phyloP scores from a whole-genome alignment of 345 rosid species.

The Isatis tinctoria region DNA sequence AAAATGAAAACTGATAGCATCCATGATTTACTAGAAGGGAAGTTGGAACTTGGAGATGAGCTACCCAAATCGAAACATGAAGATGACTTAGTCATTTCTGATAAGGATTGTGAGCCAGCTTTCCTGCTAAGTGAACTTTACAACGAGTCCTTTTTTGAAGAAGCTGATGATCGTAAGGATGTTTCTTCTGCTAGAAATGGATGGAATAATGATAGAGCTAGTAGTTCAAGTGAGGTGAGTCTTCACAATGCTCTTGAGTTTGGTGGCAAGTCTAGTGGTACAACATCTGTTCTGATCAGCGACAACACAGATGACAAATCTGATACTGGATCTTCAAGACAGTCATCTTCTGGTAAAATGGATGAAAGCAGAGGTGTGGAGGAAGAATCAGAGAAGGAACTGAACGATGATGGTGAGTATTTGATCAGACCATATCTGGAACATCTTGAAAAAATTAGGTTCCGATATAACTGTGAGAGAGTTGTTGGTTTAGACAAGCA shows the following conservation, averaged over 20 bases:
- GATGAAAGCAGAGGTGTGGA: conserved; percentile 57
- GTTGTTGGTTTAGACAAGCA: conserved; percentile 96
- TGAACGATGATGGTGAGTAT: conserved; percentile 93
- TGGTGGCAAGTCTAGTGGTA: conserved; percentile 71
- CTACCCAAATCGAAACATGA: conserved; percentile 49
- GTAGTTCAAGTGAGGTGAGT: conserved; percentile 87
- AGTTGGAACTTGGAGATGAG: conserved; percentile 73
- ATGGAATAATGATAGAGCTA: conserved; percentile 79
- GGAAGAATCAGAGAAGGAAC: conserved; percentile 78
- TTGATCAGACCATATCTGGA: conserved; percentile 95
- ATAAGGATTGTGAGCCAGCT: conserved; percentile 57
- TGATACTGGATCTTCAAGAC: conserved; percentile 74
- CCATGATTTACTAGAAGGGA: conserved; percentile 67
- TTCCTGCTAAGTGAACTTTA: conserved; percentile 64
- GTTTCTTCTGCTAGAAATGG: conserved; percentile 56
- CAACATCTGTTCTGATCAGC: conserved; percentile 57
- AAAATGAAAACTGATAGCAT: conserved; percentile 70
- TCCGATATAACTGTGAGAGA: conserved; percentile 92
- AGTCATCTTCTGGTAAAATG: conserved; percentile 56
- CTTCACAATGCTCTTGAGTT: conserved; percentile 93
- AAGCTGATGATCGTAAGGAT: conserved; percentile 46
- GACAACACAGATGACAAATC: conserved; percentile 67
- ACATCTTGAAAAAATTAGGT: conserved; percentile 85
- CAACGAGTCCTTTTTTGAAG: conserved; percentile 51
- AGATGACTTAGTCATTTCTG: conserved; percentile 55